A percentile compares a stretch with the other conserved stretches of the same genome.
These are phyloP conservation scores for Blepharisma japonicum DNA, from an alignment of 73 alveolate genomes.

Conservation along the genomic window DNA sequence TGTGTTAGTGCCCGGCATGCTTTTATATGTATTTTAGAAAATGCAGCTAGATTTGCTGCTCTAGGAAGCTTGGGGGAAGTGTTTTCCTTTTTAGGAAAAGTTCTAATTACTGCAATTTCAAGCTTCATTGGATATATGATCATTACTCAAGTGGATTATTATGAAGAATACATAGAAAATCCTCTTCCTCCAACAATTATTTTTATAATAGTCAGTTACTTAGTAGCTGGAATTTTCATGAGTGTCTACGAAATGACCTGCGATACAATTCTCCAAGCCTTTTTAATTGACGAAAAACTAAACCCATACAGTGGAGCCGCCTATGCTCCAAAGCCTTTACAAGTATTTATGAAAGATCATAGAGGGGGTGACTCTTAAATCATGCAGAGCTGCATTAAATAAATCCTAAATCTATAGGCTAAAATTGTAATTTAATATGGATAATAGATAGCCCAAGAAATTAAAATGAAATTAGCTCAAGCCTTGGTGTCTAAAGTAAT, in stretches of 20 bases:
- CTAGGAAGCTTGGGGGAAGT: slow-evolving; percentile 56
- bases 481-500: too few species aligned
- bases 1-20: slow-evolving; percentile 88
- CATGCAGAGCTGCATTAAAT: too few species aligned
- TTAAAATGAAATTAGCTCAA: too few species aligned
- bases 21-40: slow-evolving; percentile 73
- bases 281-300: slow-evolving; percentile 83
- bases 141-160: slow-evolving; percentile 61
- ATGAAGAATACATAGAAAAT: slow-evolving; percentile 72
- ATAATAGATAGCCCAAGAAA: too few species aligned
- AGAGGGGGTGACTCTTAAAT: neutral
- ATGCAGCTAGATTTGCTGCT: slow-evolving; percentile 83
- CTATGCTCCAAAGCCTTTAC: slow-evolving; percentile 24
- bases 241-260: slow-evolving; percentile 83
- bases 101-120: slow-evolving; percentile 62
- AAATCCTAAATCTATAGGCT: too few species aligned
- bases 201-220: slow-evolving; percentile 59
- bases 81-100: slow-evolving; percentile 81
- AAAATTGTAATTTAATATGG: too few species aligned
- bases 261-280: slow-evolving; percentile 86
- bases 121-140: slow-evolving; percentile 79
- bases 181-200: slow-evolving; percentile 74
- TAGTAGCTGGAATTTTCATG: slow-evolving; percentile 72
- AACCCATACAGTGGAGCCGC: slow-evolving; percentile 59
- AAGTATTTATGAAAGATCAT: neutral